Base-by-base conservation (phyloP, 139 green algal genomes). In the Ettlia oleoabundans region DNA sequence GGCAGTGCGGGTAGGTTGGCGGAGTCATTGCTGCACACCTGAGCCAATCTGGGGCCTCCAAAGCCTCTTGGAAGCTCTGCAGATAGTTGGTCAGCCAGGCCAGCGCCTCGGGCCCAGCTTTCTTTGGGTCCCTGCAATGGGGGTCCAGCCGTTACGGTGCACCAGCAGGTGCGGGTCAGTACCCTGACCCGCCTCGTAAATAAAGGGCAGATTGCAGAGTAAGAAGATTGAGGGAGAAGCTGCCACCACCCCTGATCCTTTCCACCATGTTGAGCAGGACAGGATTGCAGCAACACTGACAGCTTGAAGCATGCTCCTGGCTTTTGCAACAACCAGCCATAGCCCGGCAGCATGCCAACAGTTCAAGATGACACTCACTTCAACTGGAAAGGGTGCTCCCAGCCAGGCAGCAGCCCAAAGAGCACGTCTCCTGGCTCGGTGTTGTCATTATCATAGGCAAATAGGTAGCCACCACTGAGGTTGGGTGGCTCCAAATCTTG, bases 381-480 rank as follows among this genome's bases (percentile, higher is more conserved):
- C 30, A 61, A 65, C 51, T 24, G 43, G 61, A 62, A 71, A 22
- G 28, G 40, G 58, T 78, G 55, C 55, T 35, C 43, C 24, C 41
- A 42, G 58, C 32, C 76, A 13, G 8, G n/a, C 30, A 75, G 22
- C 19, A 35, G 55, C 69, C 3, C 62, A 77, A 32, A 43, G 53
- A 82, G 28, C 28, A 53, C 33, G 64, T 53, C 87, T 65, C 78
- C 86, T 30, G 35, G 37, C 9, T 91, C 88, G 19, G 86, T 79
- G 80, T 93, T 93, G 78, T 93, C 86, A 64, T 93, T 93, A 24
- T 93, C 89, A 61, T 90, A 91, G 7, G 65, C 69, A n/a, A 90
- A 88, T 10, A 93, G 80, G 64, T 85, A 91, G n/a, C 89, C 89
- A 28, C 89, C 88, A 24, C 35, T 75, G 1, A 80, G 55, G 75